Evolutionary conservation across 768 basidiomycete species (phyloP).

Genomic region (Macrolepiota fuliginosa): DNA sequence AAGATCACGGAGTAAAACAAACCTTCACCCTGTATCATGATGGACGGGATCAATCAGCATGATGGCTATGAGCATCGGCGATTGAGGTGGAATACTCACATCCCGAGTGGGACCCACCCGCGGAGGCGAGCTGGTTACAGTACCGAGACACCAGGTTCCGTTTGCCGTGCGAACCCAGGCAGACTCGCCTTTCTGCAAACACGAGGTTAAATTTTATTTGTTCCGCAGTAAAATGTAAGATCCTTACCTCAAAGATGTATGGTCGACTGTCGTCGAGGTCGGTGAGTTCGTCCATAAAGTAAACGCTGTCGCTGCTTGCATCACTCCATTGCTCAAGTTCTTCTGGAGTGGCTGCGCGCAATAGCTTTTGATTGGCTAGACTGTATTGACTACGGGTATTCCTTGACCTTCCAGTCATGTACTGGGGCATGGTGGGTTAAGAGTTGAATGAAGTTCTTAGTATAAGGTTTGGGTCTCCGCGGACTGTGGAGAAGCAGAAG

Average conservation of each 20-base stretch:
- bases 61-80: neutral
- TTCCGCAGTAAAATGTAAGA: slow-evolving; percentile 3
- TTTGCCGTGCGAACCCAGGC: slow-evolving; percentile 54
- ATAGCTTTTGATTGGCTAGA: slow-evolving; percentile 21
- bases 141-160: slow-evolving; percentile 52
- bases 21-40: slow-evolving; percentile 37
- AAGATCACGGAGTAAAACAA: slow-evolving; percentile 56
- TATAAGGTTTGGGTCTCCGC: neutral
- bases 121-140: slow-evolving; percentile 41
- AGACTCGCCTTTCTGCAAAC: slow-evolving; percentile 37
- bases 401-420: slow-evolving; percentile 11
- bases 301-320: slow-evolving; percentile 29
- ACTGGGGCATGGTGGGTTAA: slow-evolving; percentile 10
- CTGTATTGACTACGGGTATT: slow-evolving; percentile 5
- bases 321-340: slow-evolving; percentile 35
- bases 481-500: neutral
- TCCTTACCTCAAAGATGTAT: slow-evolving; percentile 11
- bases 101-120: slow-evolving; percentile 44
- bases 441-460: slow-evolving; percentile 5
- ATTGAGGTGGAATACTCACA: slow-evolving; percentile 29
- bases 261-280: slow-evolving; percentile 20
- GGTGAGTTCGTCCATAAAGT: slow-evolving; percentile 29
- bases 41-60: slow-evolving; percentile 13
- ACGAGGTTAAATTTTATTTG: slow-evolving; percentile 8
- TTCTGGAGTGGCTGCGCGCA: slow-evolving; percentile 30